Conservation (phyloP, 805 yeast genomes). For the Cyberlindnera xylosilytica region DNA sequence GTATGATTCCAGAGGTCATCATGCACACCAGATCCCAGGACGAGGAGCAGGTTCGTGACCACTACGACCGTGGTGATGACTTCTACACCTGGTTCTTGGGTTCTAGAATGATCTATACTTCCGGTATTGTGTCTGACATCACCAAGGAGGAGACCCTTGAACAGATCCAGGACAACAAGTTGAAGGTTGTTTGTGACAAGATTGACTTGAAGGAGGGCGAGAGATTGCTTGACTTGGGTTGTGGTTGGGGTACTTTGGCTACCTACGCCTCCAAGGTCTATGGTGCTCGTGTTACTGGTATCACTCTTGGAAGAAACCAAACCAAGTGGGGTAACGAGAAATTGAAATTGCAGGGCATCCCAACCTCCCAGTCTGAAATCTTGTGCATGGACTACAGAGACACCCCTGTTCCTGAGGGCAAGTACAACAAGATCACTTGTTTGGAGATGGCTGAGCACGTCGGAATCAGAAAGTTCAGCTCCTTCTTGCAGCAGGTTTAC, state of each 20-base stretch:
- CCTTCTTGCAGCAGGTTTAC: slow-evolving; percentile 76
- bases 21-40: slow-evolving; percentile 91
- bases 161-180: slow-evolving; percentile 84
- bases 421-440: slow-evolving; percentile 84
- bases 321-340: slow-evolving; percentile 83
- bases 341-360: slow-evolving; percentile 65
- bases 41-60: slow-evolving; percentile 94
- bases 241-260: slow-evolving; percentile 96
- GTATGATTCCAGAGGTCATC: slow-evolving; percentile 90
- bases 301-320: slow-evolving; percentile 87
- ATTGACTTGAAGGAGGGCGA: slow-evolving; percentile 73
- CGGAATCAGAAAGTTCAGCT: slow-evolving; percentile 78
- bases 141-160: slow-evolving; percentile 69
- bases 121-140: slow-evolving; percentile 78
- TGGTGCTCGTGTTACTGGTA: slow-evolving; percentile 86
- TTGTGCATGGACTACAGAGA: slow-evolving; percentile 89
- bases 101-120: slow-evolving; percentile 91
- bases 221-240: slow-evolving; percentile 77
- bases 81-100: slow-evolving; percentile 93
- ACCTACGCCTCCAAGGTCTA: slow-evolving; percentile 76
- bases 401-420: slow-evolving; percentile 67
- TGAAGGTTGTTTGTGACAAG: slow-evolving; percentile 84
- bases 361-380: slow-evolving; percentile 66
- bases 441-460: slow-evolving; percentile 97
- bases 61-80: slow-evolving; percentile 95